Base-by-base conservation (phyloP, 306 rosid genomes). In the Prinsepia uniflora region DNA sequence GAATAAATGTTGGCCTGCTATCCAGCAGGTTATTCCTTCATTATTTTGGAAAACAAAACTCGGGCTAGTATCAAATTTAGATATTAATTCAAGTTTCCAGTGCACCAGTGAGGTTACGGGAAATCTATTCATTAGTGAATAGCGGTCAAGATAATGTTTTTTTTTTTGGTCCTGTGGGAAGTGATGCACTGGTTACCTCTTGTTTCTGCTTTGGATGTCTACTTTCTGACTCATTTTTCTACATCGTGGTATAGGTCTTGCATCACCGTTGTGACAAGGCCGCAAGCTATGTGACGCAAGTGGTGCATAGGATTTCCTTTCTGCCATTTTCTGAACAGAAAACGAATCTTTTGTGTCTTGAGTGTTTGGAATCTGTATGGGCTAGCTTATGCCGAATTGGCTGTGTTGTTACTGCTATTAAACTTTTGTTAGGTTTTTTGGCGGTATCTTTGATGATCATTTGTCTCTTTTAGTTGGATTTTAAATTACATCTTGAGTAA, bases 241-340 rank as follows among this genome's bases (percentile, higher is more conserved):
- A 76, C 77, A 67, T 86, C 78, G 56, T 87, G 80, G 73, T 81
- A 75, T 82, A 90, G 98, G 96, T 80, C 84, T 90, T 88, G 85
- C 89, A 76, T 88, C 80, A 84, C 84, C 93, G 36, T 92, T 88
- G 88, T 92, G 96, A 92, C 91, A 85, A 61, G 75, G 81, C 85
- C 30, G 83, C 89, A 65, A 80, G 81, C 80, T 80, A 57, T 74
- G 80, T 86, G 80, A 77, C 86, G 68, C 76, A 83, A 81, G 77
- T 68, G 60, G 67, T 56, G 75, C 77, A 36, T 78, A 77, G 75
- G 71, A 67, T 81, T 72, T 74, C 63, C 58, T 76, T 76, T 79
- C 80, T 40, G 65, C 80, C 78, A 72, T 73, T 70, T 68, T 62
- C 22, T 82, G 70, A 68, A 68, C 68, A 68, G 74, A 71, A 71